Conservation (phyloP, 257 asterid species). For the Petunia secreta region DNA sequence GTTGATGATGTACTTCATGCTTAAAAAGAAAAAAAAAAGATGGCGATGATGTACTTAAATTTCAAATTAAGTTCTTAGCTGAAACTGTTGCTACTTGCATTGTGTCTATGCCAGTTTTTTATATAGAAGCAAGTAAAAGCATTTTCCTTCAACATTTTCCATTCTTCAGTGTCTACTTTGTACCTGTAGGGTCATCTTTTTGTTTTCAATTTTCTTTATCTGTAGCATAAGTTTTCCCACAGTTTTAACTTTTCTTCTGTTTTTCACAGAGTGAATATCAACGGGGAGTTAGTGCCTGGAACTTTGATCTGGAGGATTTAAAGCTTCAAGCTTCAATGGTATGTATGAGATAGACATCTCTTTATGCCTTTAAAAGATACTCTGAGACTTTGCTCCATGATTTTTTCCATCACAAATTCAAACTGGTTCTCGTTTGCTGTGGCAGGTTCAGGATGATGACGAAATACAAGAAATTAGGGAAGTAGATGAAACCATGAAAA, state of each 20-base stretch:
- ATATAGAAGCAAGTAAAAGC: not conserved
- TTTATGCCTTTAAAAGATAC: not conserved
- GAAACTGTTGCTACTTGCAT: not conserved
- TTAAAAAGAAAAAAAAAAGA: not conserved
- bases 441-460: constrained; percentile 87
- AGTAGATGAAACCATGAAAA: constrained; percentile 53
- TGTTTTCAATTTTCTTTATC: constrained; percentile 3
- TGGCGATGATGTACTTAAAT: not conserved
- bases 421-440: constrained; percentile 16
- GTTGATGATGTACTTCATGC: constrained; percentile 7
- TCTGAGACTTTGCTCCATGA: constrained; percentile 11
- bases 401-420: constrained; percentile 7
- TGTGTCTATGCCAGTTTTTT: constrained; percentile 6
- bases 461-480: constrained; percentile 74
- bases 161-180: constrained; percentile 12
- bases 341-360: constrained; percentile 35
- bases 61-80: not conserved
- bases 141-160: constrained; percentile 19
- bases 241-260: constrained; percentile 20
- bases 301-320: constrained; percentile 94
- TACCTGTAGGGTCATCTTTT: not conserved
- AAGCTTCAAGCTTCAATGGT: constrained; percentile 95
- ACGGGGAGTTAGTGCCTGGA: constrained; percentile 99
- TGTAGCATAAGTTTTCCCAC: not conserved
- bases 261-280: constrained; percentile 87